Evolutionary conservation across 2,329 filamentous ascomycete genomes (phyloP).

Genomic region (Ophiostoma perfectum): DNA sequence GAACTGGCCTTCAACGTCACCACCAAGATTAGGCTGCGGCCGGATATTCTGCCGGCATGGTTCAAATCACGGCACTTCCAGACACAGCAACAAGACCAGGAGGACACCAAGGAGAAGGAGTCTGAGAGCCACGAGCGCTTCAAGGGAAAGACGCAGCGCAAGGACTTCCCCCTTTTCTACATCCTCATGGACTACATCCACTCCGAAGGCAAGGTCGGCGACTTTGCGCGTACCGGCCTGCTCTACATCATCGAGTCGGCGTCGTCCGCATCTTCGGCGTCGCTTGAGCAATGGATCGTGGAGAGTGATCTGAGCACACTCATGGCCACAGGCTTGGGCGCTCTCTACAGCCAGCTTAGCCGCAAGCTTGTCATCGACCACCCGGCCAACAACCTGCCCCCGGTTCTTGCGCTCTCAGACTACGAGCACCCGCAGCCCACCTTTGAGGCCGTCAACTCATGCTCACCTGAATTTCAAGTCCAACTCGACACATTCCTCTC

Average conservation of each 20-base stretch:
- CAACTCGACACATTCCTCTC: slow-evolving; percentile 92
- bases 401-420: slow-evolving; percentile 83
- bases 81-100: slow-evolving; percentile 10
- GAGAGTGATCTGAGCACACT: slow-evolving; percentile 93
- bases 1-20: slow-evolving; percentile 94
- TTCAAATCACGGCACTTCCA: slow-evolving; percentile 59
- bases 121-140: slow-evolving; percentile 69
- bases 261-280: slow-evolving; percentile 73
- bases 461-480: slow-evolving; percentile 69
- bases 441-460: slow-evolving; percentile 67
- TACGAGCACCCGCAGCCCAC: slow-evolving; percentile 68
- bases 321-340: slow-evolving; percentile 93
- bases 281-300: slow-evolving; percentile 91
- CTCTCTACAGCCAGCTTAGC: slow-evolving; percentile 60
- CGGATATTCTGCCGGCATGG: slow-evolving; percentile 83
- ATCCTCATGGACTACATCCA: slow-evolving; percentile 95
- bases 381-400: slow-evolving; percentile 67
- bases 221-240: slow-evolving; percentile 90
- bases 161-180: slow-evolving; percentile 94
- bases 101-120: neutral
- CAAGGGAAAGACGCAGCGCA: slow-evolving; percentile 76
- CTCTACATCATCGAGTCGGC: slow-evolving; percentile 95
- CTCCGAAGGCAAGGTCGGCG: slow-evolving; percentile 86
- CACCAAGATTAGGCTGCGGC: slow-evolving; percentile 88
- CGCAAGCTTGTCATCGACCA: slow-evolving; percentile 79